Base-by-base conservation (phyloP, 2,329 filamentous ascomycete species). In the Cercospora nicotianae region DNA sequence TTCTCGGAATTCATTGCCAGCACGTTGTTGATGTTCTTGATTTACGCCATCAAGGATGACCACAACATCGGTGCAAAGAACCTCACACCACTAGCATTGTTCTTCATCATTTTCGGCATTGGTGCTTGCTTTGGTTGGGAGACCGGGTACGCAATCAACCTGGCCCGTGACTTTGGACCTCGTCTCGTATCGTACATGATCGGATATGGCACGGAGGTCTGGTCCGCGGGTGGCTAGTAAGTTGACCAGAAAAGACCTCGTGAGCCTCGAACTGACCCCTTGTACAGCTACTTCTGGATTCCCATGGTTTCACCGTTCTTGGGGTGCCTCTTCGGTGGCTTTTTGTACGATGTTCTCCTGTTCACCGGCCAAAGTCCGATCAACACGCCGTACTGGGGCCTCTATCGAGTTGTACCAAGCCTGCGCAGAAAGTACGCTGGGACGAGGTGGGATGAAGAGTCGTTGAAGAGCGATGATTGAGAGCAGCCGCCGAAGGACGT, bases 81-180 rank as follows among this genome's bases (percentile, higher is more conserved):
- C 1, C 72, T 88, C 26, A 83, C 86, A 63, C 87, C 89, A 0
- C 79, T 92, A 1, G 86, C 82, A 7, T 79, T 92, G 5, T 90
- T 91, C 79, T 91, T 92, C 79, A 81, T 92, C 59, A 88, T 92
- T 69, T 92, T 92, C 75, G 90, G 89, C 7, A 87, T 92, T 23
- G 90, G 89, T 18, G 87, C 88, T 33, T 90, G 88, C 75, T 92
- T 91, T 73, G 90, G 90, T 6, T 92, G 89, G 68, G 87, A 92
- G 77, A 93, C 90, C 1, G 90, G 90, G 42, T 93, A 91, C 78
- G 90, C 90, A 16, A 91, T 92, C 71, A 92, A 92, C 74, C 78
- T 91, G 51, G 90, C 89, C 39, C 84, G 90, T 78, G 90, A 93
- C 71, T 90, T 92, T 75, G 89, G 89, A 0, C 90, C 90, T 9